These are phyloP conservation scores for Groenewaldozyma tartarivorans DNA, from an alignment of 805 yeast species.

Conservation along the genomic window DNA sequence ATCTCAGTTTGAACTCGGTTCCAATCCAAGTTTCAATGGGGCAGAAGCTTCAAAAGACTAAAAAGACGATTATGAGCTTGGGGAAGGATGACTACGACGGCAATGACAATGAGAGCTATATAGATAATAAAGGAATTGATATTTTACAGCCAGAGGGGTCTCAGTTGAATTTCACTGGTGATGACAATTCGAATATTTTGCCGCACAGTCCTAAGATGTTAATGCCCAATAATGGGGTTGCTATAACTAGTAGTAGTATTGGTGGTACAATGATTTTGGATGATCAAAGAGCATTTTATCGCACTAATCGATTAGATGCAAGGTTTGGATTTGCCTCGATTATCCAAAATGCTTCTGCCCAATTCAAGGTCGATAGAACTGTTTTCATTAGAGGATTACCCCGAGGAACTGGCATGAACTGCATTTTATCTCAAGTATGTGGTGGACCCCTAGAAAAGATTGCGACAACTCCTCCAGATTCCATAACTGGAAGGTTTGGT, in stretches of 20 bases:
- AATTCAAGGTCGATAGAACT: slow-evolving; percentile 1
- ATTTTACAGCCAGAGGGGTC: background rate
- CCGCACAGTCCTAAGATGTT: background rate
- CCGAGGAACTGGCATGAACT: background rate
- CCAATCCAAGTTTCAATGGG: background rate
- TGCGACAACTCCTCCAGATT: background rate
- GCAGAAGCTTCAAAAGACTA: background rate
- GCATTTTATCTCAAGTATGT: slow-evolving; percentile 8
- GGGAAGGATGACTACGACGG: background rate
- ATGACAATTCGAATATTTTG: background rate
- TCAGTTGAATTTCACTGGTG: background rate
- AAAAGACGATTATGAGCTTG: background rate
- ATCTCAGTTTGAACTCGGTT: background rate
- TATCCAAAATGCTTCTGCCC: background rate
- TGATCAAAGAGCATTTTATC: background rate
- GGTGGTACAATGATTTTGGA: background rate
- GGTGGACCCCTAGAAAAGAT: slow-evolving; percentile 13
- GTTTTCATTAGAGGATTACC: slow-evolving; percentile 4
- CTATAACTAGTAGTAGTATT: background rate
- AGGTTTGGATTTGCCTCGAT: background rate
- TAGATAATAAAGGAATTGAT: background rate
- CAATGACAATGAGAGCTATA: background rate
- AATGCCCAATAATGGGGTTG: background rate
- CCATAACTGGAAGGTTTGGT: background rate
- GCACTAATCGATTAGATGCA: background rate